A percentile compares a stretch with the other conserved stretches of the same genome.
Conservation (phyloP, 345 rosid genomes). For the Aquilaria sinensis region DNA sequence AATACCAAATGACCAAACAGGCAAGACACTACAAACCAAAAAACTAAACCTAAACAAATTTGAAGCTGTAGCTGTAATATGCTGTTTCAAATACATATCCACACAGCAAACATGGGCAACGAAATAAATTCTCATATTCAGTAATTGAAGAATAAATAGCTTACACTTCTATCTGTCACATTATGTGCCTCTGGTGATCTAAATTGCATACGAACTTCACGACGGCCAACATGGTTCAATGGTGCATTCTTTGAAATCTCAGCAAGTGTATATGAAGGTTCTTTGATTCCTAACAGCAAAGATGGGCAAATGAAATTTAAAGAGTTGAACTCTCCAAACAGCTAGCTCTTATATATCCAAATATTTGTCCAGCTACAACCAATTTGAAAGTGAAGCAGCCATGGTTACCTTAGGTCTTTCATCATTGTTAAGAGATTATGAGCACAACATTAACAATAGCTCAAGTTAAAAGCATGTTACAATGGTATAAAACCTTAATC, state of each 20-base stretch:
- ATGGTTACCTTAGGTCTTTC: neutral
- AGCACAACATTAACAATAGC: too few relatives aligned
- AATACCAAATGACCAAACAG: too few relatives aligned
- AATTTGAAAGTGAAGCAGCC: too few relatives aligned
- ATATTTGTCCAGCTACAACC: too few relatives aligned
- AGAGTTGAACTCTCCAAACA: neutral
- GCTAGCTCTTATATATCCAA: neutral
- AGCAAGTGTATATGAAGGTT: constrained; percentile 20
- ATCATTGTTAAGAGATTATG: too few relatives aligned
- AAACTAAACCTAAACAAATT: neutral
- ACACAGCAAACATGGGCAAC: constrained; percentile 4
- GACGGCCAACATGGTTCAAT: constrained; percentile 8
- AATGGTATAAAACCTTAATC: too few relatives aligned
- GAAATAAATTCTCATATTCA: neutral
- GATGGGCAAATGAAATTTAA: neutral
- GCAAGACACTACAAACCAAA: too few relatives aligned
- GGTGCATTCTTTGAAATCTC: constrained; percentile 16
- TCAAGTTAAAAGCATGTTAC: neutral
- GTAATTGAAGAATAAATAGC: constrained; percentile 9
- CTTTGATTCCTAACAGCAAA: constrained; percentile 20
- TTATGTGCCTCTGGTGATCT: constrained; percentile 18
- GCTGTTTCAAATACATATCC: neutral
- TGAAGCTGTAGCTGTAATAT: neutral
- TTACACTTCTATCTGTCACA: constrained; percentile 18
- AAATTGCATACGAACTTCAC: constrained; percentile 19